phyloP scores from a whole-genome alignment of 2,329 filamentous ascomycete genomes.

The Hymenoscyphus repandus region DNA sequence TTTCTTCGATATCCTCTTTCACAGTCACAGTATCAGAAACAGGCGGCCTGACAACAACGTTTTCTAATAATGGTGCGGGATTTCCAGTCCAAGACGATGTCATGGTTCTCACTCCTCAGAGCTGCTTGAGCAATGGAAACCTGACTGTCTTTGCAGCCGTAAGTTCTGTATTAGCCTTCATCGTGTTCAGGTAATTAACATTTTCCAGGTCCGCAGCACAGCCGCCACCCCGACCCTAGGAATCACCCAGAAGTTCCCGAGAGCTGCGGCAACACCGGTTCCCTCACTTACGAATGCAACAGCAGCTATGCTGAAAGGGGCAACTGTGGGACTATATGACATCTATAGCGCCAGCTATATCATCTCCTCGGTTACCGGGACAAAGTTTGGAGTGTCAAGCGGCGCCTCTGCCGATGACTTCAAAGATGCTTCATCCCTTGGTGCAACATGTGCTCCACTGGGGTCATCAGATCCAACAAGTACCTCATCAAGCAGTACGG shows the following conservation, averaged over 20 bases:
- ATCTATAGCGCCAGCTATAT: constrained; percentile 23
- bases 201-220: constrained; percentile 18
- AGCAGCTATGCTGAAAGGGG: constrained; percentile 19
- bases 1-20: constrained; percentile 58
- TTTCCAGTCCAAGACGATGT: constrained; percentile 52
- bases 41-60: constrained; percentile 40
- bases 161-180: constrained; percentile 4
- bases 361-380: constrained; percentile 13
- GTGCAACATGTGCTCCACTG: constrained; percentile 40
- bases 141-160: constrained; percentile 27
- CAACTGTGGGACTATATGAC: constrained; percentile 21
- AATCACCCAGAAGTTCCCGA: constrained; percentile 21
- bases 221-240: constrained; percentile 15
- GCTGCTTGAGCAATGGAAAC: constrained; percentile 39
- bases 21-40: constrained; percentile 44
- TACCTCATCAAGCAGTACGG: constrained; percentile 1
- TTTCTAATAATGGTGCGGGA: constrained; percentile 52
- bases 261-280: constrained; percentile 17
- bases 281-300: constrained; percentile 17
- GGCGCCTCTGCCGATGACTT: constrained; percentile 40
- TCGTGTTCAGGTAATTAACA: neutral
- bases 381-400: constrained; percentile 24
- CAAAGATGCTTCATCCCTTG: constrained; percentile 41
- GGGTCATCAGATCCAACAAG: constrained; percentile 4
- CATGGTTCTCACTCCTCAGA: constrained; percentile 51